phyloP scores from a whole-genome alignment of 495 filamentous ascomycete genomes.

The Pyrenopolyporus hunteri region DNA sequence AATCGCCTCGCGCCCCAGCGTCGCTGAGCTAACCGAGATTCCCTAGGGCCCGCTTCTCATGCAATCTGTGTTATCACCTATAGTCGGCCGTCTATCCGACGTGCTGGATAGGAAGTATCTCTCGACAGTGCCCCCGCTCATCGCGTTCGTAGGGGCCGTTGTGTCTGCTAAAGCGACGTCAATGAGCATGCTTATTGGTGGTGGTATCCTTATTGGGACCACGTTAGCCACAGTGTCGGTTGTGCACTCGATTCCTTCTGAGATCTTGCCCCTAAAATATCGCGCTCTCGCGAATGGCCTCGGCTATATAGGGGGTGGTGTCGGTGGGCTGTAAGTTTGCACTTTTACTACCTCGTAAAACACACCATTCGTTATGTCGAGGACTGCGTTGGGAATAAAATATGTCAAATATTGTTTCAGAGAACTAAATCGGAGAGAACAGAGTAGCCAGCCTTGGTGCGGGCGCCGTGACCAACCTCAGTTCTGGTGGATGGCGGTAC shows the following conservation, averaged over 20 bases:
- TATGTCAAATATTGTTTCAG: background rate
- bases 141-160: conserved; percentile 59
- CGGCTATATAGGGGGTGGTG: conserved; percentile 52
- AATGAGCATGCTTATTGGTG: conserved; percentile 61
- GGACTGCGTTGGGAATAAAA: too few relatives aligned
- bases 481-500: conserved; percentile 55
- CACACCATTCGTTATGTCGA: too few relatives aligned
- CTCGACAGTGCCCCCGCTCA: conserved; percentile 54
- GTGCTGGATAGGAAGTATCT: conserved; percentile 60
- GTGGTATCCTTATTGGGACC: conserved; percentile 60
- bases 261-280: conserved; percentile 62
- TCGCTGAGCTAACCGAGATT: conserved; percentile 6
- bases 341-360: background rate
- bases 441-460: conserved; percentile 56
- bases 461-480: conserved; percentile 57
- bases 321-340: conserved; percentile 55
- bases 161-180: conserved; percentile 60
- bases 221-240: conserved; percentile 60
- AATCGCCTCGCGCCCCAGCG: background rate
- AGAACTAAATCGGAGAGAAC: background rate
- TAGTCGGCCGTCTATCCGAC: conserved; percentile 61
- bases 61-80: conserved; percentile 60
- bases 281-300: conserved; percentile 60
- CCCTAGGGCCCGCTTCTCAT: conserved; percentile 57
- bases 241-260: conserved; percentile 59